Evolutionary conservation across 352 stramenopile species (phyloP).

Genomic region (Pythium monospermum): DNA sequence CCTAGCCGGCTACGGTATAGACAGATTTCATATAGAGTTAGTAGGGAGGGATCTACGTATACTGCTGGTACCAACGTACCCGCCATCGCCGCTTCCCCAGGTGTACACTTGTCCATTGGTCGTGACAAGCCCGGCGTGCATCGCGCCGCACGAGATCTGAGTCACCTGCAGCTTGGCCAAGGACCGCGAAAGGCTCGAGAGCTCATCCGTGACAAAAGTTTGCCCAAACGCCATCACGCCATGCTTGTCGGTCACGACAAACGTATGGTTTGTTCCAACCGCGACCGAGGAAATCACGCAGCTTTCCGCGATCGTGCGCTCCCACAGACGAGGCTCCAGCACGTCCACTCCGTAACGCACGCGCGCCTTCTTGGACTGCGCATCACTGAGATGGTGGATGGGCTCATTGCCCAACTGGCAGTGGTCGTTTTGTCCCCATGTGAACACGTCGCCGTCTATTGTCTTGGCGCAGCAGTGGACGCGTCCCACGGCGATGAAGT

Average conservation of each 20-base stretch:
- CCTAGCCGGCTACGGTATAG: conserved; percentile 45
- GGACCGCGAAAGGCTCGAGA: conserved; percentile 48
- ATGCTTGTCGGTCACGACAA: conserved; percentile 44
- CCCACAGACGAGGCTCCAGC: conserved; percentile 59
- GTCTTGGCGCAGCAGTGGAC: conserved; percentile 72
- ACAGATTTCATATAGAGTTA: not conserved
- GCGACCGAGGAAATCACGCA: conserved; percentile 51
- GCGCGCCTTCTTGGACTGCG: conserved; percentile 46
- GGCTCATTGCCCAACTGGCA: conserved; percentile 70
- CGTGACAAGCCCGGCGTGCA: conserved; percentile 77
- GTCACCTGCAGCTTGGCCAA: conserved; percentile 52
- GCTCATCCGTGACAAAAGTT: conserved; percentile 54
- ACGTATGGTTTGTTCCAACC: conserved; percentile 71
- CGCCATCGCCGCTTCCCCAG: conserved; percentile 80
- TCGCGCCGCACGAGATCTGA: conserved; percentile 75
- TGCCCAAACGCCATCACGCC: conserved; percentile 65
- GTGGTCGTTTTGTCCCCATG: conserved; percentile 82
- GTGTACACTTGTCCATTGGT: conserved; percentile 66
- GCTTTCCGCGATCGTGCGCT: conserved; percentile 51
- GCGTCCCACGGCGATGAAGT: conserved; percentile 64
- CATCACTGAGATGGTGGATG: conserved; percentile 47
- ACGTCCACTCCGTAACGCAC: conserved; percentile 58
- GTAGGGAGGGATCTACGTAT: too few species aligned
- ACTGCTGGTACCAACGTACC: too few species aligned
- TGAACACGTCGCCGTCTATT: conserved; percentile 79